Evolutionary conservation across 805 yeast genomes (phyloP), one percentile per base, ranked within the genome.

Genomic region (Metschnikowia drakensbergensis): DNA sequence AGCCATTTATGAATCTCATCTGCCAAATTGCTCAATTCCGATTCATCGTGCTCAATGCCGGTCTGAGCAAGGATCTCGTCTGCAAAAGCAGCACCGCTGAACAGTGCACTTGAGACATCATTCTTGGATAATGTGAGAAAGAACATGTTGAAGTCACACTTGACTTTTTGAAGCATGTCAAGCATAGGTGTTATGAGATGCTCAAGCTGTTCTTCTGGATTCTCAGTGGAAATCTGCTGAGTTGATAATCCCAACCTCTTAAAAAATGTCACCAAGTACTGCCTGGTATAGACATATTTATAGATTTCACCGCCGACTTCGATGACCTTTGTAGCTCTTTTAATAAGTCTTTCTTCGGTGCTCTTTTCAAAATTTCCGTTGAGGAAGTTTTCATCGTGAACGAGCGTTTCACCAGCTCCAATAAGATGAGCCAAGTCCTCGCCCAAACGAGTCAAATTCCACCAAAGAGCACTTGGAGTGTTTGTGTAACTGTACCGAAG

Each of bases 401-500:
- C 61, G 7, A 79, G 62, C 11, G 72, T 71, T 1, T 77, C 71
- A 0, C 86, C 89, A 4, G 86, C 83, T 8, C 96, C 97, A 32
- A 91, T 71, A 23, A 91, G 71, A 60, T 87, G 90, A 0, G 89
- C 91, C 52, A 94, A 63, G 45, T 84, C 82, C 62, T 94, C 96
- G 3, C 92, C 97, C 22, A 91, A 71, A 53, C 92, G 79, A 1
- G 87, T 80, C 61, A 92, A 72, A 64, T 92, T 94, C 95, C 96
- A 92, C 96, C 96, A 89, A 39, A 92, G 82, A 0, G 91, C 80
- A 26, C 84, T 77, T 0, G 98, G 97, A 8, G 88, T 84, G 59
- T 87, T 89, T n/a, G 77, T 76, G 67, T 85, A 91, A 6, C 89
- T 80, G 63, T 94, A 92, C 39, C 97, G 73, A 13, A 71, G 63